Conservation (phyloP, 2,329 filamentous ascomycete species). For the Fusarium sp. region DNA sequence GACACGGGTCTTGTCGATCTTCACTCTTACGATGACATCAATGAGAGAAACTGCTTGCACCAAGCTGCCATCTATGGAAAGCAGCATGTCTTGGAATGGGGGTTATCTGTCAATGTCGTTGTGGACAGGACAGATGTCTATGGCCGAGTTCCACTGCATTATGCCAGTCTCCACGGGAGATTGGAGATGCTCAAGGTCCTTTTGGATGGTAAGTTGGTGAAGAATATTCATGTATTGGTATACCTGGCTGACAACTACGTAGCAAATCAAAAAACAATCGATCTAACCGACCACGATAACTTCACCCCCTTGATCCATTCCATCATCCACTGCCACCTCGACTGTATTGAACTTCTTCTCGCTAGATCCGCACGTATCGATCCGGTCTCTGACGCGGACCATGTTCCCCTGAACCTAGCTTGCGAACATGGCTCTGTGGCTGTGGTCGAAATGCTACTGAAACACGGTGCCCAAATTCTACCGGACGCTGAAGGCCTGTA, state of each 20-base stretch:
- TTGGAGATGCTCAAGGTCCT: constrained; percentile 85
- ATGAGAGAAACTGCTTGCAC: constrained; percentile 95
- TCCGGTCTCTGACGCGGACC: constrained; percentile 86
- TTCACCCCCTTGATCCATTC: constrained; percentile 96
- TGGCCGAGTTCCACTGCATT: constrained; percentile 91
- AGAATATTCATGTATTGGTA: background rate
- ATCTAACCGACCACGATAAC: constrained; percentile 94
- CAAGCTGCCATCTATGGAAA: constrained; percentile 97
- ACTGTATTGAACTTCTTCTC: constrained; percentile 84
- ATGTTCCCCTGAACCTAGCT: constrained; percentile 93
- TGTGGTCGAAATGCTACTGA: constrained; percentile 87
- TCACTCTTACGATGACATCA: constrained; percentile 97
- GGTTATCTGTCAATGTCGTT: constrained; percentile 80
- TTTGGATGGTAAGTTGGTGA: constrained; percentile 66
- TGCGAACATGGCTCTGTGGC: constrained; percentile 91
- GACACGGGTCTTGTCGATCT: constrained; percentile 87
- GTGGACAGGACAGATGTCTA: constrained; percentile 90
- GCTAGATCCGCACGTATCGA: constrained; percentile 85
- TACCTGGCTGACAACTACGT: constrained; percentile 23
- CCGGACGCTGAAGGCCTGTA: constrained; percentile 96
- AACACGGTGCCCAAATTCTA: constrained; percentile 84
- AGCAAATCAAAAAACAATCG: constrained; percentile 81
- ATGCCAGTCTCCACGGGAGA: constrained; percentile 94
- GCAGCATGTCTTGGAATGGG: constrained; percentile 79
- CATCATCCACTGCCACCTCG: constrained; percentile 87